Base-by-base conservation (phyloP, 2,329 filamentous ascomycete species). In the Coleophoma cylindrospora region DNA sequence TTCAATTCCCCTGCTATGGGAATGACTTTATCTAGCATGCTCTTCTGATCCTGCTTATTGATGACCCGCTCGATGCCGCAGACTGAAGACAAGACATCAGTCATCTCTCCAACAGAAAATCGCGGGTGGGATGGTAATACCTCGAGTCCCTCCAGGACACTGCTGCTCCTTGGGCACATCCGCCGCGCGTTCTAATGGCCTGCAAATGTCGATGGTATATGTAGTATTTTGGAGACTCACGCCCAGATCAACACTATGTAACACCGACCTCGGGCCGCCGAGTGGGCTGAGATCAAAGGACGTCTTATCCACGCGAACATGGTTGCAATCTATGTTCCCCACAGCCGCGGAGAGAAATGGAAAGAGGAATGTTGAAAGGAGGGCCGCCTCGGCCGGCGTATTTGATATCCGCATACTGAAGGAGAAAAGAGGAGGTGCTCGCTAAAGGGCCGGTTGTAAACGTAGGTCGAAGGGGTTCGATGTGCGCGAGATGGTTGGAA, bases 171-270 rank as follows among this genome's bases (percentile, higher is more conserved):
- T 75, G 15, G 72, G 69, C 1, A 74, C 70, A 21, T 78, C 79
- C 40, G 79, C 80, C 45, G 75, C 77, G 64, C 80, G 79, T 66
- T 80, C 79, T 56, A 96, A 70, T 7, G 80, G 74, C 47, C 74
- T 70, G 70, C 90, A 95, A 45, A 95, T 75, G 61, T 95, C 87
- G 50, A 95, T 65, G 1, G 88, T 91, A 67, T 90, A 95, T 40
- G 89, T 92, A 22, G 83, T 89, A 67, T 94, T 94, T 53, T 74
- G 75, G 27, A 80, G 72, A 14, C 74, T 73, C 14, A 73, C 76
- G 17, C 62, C 62, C 5, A 65, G 61, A 13, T 71, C 64, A 34
- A 76, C 68, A 61, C 72, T 74, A 45, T 80, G 80, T 49, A 89
- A 76, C 36, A 90, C 83, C 0, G 83, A 80, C 65, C 86, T 86